Percentiles rank a stretch among this genome's conserved stretches.
These are phyloP conservation scores for Aspergillus brasiliensis DNA, from an alignment of 2,329 filamentous ascomycete species.

Conservation along the genomic window DNA sequence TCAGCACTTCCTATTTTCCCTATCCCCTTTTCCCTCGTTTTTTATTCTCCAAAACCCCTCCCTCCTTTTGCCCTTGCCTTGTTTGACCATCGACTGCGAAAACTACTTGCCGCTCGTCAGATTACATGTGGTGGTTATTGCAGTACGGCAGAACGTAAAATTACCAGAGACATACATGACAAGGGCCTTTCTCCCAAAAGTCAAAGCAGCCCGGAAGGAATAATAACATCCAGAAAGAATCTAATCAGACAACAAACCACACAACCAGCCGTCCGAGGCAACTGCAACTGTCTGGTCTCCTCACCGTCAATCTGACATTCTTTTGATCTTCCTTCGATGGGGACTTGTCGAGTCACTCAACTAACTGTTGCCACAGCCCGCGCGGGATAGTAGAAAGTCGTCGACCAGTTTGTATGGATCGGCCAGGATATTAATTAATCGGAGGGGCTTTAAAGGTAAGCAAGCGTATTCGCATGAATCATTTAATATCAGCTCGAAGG, in stretches of 20 bases:
- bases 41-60: background rate
- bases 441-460: constrained; percentile 1
- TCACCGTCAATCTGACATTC: too few species aligned
- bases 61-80: constrained; percentile 1
- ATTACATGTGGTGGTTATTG: constrained; percentile 1
- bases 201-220: background rate
- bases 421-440: constrained; percentile 8
- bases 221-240: background rate
- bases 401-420: constrained; percentile 13
- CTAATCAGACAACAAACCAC: background rate
- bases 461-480: background rate
- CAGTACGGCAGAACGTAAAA: background rate
- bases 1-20: background rate
- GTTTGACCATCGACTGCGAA: background rate
- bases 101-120: background rate
- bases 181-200: background rate
- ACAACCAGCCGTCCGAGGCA: background rate
- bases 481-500: background rate
- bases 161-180: background rate
- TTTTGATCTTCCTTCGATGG: background rate
- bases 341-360: background rate
- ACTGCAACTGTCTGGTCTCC: background rate
- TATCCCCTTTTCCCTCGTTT: constrained; percentile 1
- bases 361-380: constrained; percentile 13
- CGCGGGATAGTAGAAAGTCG: constrained; percentile 11